These are phyloP conservation scores for Punica granatum DNA, from an alignment of 345 rosid genomes.

Conservation along the genomic window DNA sequence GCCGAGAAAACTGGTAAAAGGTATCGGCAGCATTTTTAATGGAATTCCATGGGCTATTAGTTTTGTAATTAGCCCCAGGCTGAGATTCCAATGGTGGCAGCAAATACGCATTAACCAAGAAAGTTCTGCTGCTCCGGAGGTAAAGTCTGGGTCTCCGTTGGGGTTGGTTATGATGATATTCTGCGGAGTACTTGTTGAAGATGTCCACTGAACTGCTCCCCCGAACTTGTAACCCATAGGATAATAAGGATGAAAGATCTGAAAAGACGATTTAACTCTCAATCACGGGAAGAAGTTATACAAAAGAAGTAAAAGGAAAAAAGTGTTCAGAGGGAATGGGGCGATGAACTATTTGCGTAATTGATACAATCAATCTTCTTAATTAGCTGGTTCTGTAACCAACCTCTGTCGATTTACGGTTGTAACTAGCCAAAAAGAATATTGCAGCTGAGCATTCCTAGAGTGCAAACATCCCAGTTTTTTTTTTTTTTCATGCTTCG, in stretches of 20 bases:
- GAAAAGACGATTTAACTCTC: conserved; percentile 1
- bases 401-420: background rate
- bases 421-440: too few relatives aligned
- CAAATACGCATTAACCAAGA: conserved; percentile 48
- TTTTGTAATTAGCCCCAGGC: conserved; percentile 35
- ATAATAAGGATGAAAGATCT: too few relatives aligned
- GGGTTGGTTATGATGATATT: conserved; percentile 19
- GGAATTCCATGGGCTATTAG: conserved; percentile 27
- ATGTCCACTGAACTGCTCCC: conserved; percentile 27
- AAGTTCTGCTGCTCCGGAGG: conserved; percentile 19
- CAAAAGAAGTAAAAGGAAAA: conserved; percentile 6
- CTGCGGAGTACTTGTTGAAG: conserved; percentile 10
- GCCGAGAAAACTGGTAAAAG: conserved; percentile 88
- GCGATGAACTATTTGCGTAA: background rate
- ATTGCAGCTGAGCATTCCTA: background rate
- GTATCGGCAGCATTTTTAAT: conserved; percentile 46
- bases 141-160: conserved; percentile 12
- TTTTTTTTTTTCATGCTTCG: too few relatives aligned
- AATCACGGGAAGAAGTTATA: background rate
- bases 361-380: background rate
- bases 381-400: background rate
- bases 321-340: background rate
- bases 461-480: background rate
- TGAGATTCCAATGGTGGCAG: conserved; percentile 47
- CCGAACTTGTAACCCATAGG: conserved; percentile 24